phyloP scores from a whole-genome alignment of 2,329 filamentous ascomycete species.

The Magnaporthiopsis rhizophila region DNA sequence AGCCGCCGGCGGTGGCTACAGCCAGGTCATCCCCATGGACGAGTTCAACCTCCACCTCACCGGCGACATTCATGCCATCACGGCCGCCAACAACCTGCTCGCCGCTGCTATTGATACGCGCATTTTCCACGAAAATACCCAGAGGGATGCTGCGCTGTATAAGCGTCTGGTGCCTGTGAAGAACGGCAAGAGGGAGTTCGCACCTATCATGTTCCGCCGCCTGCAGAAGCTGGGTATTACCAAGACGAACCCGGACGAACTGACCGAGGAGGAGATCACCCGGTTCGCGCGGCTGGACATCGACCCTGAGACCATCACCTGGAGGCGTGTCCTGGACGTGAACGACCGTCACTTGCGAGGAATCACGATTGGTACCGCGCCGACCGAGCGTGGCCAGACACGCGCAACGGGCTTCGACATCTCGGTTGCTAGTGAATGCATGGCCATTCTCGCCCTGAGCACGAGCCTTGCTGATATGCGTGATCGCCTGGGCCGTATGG shows the following conservation, averaged over 20 bases:
- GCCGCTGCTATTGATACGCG: conserved; percentile 95
- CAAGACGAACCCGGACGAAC: conserved; percentile 85
- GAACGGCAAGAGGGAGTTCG: conserved; percentile 82
- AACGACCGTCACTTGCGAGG: conserved; percentile 91
- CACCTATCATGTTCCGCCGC: conserved; percentile 84
- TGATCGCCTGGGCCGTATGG: conserved; percentile 90
- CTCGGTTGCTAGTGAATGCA: conserved; percentile 93
- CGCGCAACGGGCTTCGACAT: conserved; percentile 95
- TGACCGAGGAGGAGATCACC: conserved; percentile 81
- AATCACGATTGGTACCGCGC: conserved; percentile 78
- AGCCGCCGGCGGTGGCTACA: conserved; percentile 94
- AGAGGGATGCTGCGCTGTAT: conserved; percentile 84
- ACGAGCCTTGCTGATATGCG: conserved; percentile 83
- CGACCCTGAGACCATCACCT: conserved; percentile 93
- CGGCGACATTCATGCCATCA: conserved; percentile 95
- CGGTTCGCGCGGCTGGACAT: conserved; percentile 93
- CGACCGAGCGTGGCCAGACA: conserved; percentile 83
- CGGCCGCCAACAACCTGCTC: conserved; percentile 92
- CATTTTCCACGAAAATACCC: conserved; percentile 96
- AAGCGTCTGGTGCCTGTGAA: conserved; percentile 80
- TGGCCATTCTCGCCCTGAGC: conserved; percentile 94
- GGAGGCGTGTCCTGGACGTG: conserved; percentile 91
- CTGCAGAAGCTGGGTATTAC: conserved; percentile 93
- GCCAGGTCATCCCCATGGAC: conserved; percentile 98
- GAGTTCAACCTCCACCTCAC: conserved; percentile 98